These are phyloP conservation scores for Colletotrichum coccodes DNA, from an alignment of 2,329 filamentous ascomycete species.

Conservation along the genomic window DNA sequence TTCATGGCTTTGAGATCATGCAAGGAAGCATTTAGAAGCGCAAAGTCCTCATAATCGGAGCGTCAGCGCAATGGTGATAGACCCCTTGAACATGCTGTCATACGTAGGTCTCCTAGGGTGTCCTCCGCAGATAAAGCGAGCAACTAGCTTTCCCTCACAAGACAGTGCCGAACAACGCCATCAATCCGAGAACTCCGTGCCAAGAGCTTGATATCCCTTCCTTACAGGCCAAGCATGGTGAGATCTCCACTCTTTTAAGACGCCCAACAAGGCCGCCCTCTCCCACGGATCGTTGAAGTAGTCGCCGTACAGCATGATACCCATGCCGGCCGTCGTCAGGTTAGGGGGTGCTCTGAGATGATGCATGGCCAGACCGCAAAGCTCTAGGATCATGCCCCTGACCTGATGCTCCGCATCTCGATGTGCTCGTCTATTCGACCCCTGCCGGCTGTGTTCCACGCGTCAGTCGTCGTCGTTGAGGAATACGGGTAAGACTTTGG, in stretches of 20 bases:
- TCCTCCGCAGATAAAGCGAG: too few relatives aligned
- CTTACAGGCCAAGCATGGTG: slow-evolving; percentile 51
- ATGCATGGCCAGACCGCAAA: slow-evolving; percentile 52
- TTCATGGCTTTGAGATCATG: too few relatives aligned
- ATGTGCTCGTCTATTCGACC: slow-evolving; percentile 39
- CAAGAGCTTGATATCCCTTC: slow-evolving; percentile 32
- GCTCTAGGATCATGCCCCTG: slow-evolving; percentile 47
- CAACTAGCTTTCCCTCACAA: too few relatives aligned
- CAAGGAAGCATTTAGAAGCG: too few relatives aligned
- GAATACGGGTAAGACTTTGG: too few relatives aligned
- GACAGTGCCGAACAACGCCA: background rate
- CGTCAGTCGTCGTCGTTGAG: background rate
- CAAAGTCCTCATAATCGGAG: too few relatives aligned
- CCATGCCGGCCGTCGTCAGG: slow-evolving; percentile 50
- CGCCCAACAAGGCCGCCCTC: slow-evolving; percentile 47
- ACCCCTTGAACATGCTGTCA: too few relatives aligned
- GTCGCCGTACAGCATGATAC: slow-evolving; percentile 53
- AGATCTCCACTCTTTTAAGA: slow-evolving; percentile 56
- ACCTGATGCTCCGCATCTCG: slow-evolving; percentile 50
- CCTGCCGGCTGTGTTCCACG: slow-evolving; percentile 26
- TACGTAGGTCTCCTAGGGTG: too few relatives aligned
- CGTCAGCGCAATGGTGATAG: too few relatives aligned
- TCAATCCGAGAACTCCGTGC: background rate
- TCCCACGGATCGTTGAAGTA: slow-evolving; percentile 53
- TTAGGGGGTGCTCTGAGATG: slow-evolving; percentile 49